Percentiles rank a stretch among this genome's conserved stretches.
These are phyloP conservation scores for Westerdykella ornata DNA, from an alignment of 2,329 filamentous ascomycete species.

Conservation along the genomic window DNA sequence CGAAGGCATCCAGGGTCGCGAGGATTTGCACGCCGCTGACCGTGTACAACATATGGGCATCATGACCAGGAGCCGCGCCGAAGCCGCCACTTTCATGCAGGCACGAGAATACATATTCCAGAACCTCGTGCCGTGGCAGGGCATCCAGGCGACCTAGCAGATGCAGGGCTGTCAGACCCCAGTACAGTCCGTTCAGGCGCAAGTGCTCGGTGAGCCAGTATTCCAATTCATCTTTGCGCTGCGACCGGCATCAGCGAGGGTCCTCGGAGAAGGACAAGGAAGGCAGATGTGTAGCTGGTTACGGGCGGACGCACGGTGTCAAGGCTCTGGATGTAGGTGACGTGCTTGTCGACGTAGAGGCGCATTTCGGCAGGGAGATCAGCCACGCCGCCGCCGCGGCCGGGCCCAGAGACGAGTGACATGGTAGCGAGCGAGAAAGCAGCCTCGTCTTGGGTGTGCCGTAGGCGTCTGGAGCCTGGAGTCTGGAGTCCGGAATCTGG, in stretches of 20 bases:
- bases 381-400: constrained; percentile 42
- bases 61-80: constrained; percentile 86
- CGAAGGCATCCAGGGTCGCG: constrained; percentile 75
- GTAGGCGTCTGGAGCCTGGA: no score
- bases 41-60: constrained; percentile 93
- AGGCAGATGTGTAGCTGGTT: constrained; percentile 6
- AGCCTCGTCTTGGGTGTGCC: no score
- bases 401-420: constrained; percentile 56
- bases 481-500: no score
- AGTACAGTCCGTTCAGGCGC: constrained; percentile 91
- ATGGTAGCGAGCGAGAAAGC: constrained; percentile 33
- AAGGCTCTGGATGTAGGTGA: constrained; percentile 86
- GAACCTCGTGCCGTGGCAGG: constrained; percentile 70
- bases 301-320: constrained; percentile 60
- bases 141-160: constrained; percentile 75
- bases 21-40: constrained; percentile 93
- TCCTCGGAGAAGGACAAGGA: constrained; percentile 6
- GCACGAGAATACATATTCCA: constrained; percentile 94
- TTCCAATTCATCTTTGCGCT: constrained; percentile 88
- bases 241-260: constrained; percentile 38
- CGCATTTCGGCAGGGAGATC: constrained; percentile 43
- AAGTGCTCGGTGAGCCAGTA: constrained; percentile 98
- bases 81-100: constrained; percentile 86
- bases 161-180: constrained; percentile 85
- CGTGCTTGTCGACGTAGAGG: constrained; percentile 61